Evolutionary conservation across 2,329 filamentous ascomycete genomes (phyloP).

Genomic region (Fusarium graminum): DNA sequence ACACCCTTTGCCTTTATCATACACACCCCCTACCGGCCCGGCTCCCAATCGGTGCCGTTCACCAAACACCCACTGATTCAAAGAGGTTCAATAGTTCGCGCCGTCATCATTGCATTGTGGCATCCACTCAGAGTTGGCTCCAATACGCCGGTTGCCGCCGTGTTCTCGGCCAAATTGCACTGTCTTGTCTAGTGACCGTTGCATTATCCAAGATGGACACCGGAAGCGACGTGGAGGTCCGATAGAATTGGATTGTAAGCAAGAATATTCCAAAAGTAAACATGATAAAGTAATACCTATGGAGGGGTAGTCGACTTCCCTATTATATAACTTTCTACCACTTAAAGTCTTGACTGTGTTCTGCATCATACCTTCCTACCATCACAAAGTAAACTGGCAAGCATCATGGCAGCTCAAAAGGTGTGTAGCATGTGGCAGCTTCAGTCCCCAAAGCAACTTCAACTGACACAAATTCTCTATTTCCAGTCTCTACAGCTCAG

Average conservation of each 20-base stretch:
- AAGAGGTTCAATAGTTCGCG: slow-evolving; percentile 15
- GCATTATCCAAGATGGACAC: slow-evolving; percentile 18
- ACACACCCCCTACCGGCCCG: slow-evolving; percentile 38
- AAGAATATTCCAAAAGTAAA: slow-evolving; percentile 15
- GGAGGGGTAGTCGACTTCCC: slow-evolving; percentile 6
- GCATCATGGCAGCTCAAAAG: slow-evolving; percentile 40
- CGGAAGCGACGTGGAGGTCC: slow-evolving; percentile 30
- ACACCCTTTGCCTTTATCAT: slow-evolving; percentile 30
- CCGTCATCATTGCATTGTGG: slow-evolving; percentile 17
- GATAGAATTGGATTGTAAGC: slow-evolving; percentile 24
- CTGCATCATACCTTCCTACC: slow-evolving; percentile 14
- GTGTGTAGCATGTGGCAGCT: slow-evolving; percentile 32
- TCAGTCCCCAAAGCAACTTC: slow-evolving; percentile 17
- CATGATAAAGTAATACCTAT: slow-evolving; percentile 16
- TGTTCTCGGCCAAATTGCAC: slow-evolving; percentile 30
- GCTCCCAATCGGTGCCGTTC: slow-evolving; percentile 35
- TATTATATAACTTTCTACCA: slow-evolving; percentile 19
- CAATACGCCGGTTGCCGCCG: slow-evolving; percentile 23
- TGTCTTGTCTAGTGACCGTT: slow-evolving; percentile 32
- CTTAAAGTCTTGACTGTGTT: slow-evolving; percentile 16
- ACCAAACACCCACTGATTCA: slow-evolving; percentile 25
- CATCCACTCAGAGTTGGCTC: slow-evolving; percentile 2
- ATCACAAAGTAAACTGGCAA: slow-evolving; percentile 15
- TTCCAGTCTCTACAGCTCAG: slow-evolving; percentile 60
- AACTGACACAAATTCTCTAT: slow-evolving; percentile 27